Evolutionary conservation across 1,139 yeast species (phyloP), one percentile per base, ranked within the genome.

Genomic region (Candida sanyaensis): DNA sequence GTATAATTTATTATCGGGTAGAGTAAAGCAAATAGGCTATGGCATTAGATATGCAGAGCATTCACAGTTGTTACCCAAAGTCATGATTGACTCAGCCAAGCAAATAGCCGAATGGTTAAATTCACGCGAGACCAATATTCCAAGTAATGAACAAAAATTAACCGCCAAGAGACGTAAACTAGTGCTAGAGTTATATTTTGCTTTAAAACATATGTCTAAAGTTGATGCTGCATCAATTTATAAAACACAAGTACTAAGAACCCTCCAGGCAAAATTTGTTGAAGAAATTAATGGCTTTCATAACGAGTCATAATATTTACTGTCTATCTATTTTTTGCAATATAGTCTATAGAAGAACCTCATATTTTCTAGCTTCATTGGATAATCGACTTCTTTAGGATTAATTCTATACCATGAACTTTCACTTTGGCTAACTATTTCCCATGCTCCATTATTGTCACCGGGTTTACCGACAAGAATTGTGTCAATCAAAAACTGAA

Each of bases 301-400:
- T 6, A 36, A 36, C n/a, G 17, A 10, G 8, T 36, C 29, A 24
- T 36, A 11, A 6, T 1, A 36, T 21, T 45, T 10, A 29, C 33
- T 10, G 21, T 26, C 21, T 13, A 13, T 30, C 32, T 59, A 70
- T 55, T 62, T 73, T 66, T 81, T 83, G 56, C 78, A 71, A 65
- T 88, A 90, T 43, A 90, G 69, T 56, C 96, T 76, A 64, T 84
- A 84, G 64, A 90, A 89, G 62, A 87, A 88, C 51, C 96, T 76
- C 96, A 89, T 89, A 62, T 87, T 89, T 61, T 90, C 96, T 50
- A 90, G 67, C 57, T 88, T 87, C 69, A 88, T 69, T 1, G 86
- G 84, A 59, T 88, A 90, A 6, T 75, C 68, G 4, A 85, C 68
- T n/a, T 75, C 77, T 11, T 69, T 69, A 24, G 77, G 80, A 44